Evolutionary conservation across 441 rosid species (phyloP), one percentile per base, ranked within the genome.

Genomic region (Viola pubescens): DNA sequence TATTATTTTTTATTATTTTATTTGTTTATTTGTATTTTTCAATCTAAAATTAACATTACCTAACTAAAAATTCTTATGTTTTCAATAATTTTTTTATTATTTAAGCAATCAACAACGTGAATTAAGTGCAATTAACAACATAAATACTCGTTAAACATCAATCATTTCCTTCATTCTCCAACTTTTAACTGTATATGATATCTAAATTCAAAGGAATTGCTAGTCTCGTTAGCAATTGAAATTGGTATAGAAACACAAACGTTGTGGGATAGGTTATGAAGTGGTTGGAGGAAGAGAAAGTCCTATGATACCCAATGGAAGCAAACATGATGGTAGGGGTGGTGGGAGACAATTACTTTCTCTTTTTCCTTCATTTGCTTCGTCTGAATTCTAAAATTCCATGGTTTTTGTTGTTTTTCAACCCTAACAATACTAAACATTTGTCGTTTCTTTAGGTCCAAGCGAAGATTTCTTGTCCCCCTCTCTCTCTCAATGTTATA

Each of bases 301-400:
- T 49, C 6, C 12, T 46, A 42, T 61, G 68, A 70, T 56, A 62
- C 63, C 59, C 63, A 68, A 72, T 73, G 60, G 74, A 75, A 76
- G 70, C 74, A 82, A 74, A 53, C 76, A 62, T 62, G 3, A 45
- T 58, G 86, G 91, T 82, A 79, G 89, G 81, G 77, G 59, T 60
- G 79, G 81, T 80, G 76, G 97, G 97, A 82, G 53, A 82, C 94
- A 86, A 72, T 59, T 57, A 8, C 69, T 75, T 73, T 64, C 37
- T 67, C 73, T 70, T 76, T 73, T 63, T 40, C 38, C 65, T 66
- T 37, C 57, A 52, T 60, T 58, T 56, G 67, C 64, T 71, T 61
- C 51, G 45, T 43, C 13, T 13, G 9, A 7, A 54, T 37, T 40
- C 16, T 37, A 3, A 26, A 19, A 48, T 53, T 11, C 37, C n/a